Evolutionary conservation across 345 rosid species (phyloP), one percentile per base, ranked within the genome.

Genomic region (Bruguiera sexangula): DNA sequence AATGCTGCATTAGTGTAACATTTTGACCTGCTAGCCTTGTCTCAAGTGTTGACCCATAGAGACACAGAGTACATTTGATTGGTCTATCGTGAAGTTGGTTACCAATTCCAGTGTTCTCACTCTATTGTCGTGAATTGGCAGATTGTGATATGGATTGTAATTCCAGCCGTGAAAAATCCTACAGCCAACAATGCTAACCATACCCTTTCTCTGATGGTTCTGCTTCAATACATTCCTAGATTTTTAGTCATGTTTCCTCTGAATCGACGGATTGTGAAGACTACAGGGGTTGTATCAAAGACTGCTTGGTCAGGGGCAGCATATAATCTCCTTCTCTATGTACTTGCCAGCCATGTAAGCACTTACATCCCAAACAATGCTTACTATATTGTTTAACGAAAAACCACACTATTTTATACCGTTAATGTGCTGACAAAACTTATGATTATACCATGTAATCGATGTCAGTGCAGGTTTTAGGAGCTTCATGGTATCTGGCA

Each of bases 261-360:
- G 22, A 87, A 93, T 63, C 78, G 82, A 8, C 81, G 91, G 72
- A 90, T 90, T 72, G 85, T 90, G 53, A 93, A 88, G 76, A 83
- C 89, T n/a, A 89, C 96, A 0, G 96, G 98, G 20, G 86, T 86
- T 53, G 80, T 89, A 26, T 91, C 98, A 63, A 90, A 83, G 83
- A 90, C 95, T 63, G 84, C 96, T 24, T 93, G 98, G 96, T 84
- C 96, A 2, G 96, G 98, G 20, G 92, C 95, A 37, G 96, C 87
- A 6, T 90, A 90, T 79, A 93, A 90, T 73, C 88, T 93, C 66
- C 43, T 92, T 34, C 87, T 88, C 46, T 92, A 78, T 72, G 80
- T 87, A 13, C 90, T 92, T 67, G 89, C 86, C 4, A 84, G 93
- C 80, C 96, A 92, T 84, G 96, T 92, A 75, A 83, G 89, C 50